Base-by-base conservation (phyloP, 2,329 filamentous ascomycete genomes). In the Knufia fluminis region DNA sequence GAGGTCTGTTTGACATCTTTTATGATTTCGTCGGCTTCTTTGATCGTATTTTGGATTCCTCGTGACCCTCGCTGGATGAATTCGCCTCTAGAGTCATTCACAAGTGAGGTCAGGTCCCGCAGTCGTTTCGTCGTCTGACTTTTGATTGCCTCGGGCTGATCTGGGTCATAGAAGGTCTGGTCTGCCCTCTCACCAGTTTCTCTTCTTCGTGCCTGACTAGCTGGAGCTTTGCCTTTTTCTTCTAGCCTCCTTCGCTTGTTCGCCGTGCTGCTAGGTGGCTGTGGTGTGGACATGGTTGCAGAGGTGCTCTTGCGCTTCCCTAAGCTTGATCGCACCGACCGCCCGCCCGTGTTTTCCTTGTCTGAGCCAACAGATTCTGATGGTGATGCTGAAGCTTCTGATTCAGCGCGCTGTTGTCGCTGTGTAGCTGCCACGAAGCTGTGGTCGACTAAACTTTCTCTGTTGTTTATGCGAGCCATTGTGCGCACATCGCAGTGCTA, bases 1-100 rank as follows among this genome's bases (percentile, higher is more conserved):
- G 83, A 81, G 0, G 92, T 95, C 69, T 96, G 90, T 60, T 85
- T 86, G 52, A 94, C 83, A 57, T 80, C 74, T 49, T 74, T 72
- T 53, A 83, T 82, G 12, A 83, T 68, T 31, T 73, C 66, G 58
- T 92, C 82, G 14, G 85, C 82, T 55, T 77, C 75, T 20, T 77
- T 65, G 20, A 97, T 71, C 1, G 81, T 80, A 8, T 83, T 73
- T 51, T 77, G 71, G 14, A 95, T 71, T 1, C 81, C 80, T 20
- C 74, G 71, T 7, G 83, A 85, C 32, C 79, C 78, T 1, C 76
- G 73, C 56, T 80, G 75, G 20, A 94, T 67, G 52, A 81, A 85
- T 58, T 91, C 83, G 53, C 85, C 79, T 45, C 78, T 78, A 45
- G 50, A 66, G 79, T 79, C 78, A 54, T 84, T 63, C 68, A 85